These are phyloP conservation scores for Orychophragmus violaceus DNA, from an alignment of 345 rosid genomes.

Conservation along the genomic window DNA sequence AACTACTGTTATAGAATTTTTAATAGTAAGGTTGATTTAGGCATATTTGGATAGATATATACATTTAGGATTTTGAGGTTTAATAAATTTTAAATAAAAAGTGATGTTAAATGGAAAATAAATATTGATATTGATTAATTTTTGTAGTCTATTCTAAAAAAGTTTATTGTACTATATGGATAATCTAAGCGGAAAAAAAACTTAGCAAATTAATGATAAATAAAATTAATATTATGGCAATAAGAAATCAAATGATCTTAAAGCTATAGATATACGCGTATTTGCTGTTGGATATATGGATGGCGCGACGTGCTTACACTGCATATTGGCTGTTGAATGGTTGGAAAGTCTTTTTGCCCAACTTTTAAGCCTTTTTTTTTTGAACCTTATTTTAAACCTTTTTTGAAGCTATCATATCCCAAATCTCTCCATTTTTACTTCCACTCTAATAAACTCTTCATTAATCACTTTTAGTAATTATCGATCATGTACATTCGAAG, in stretches of 20 bases:
- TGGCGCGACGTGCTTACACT: conserved; percentile 33
- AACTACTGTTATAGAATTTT: no score
- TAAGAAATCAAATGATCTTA: background rate
- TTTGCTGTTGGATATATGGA: background rate
- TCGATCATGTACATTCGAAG: background rate
- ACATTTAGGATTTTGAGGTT: no score
- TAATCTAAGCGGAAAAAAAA: no score
- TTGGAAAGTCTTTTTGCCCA: conserved; percentile 78
- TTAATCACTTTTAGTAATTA: background rate
- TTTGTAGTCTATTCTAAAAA: no score
- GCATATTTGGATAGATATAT: no score
- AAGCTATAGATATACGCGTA: conserved; percentile 4
- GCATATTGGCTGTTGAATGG: conserved; percentile 45
- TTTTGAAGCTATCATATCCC: conserved; percentile 26
- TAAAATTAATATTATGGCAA: background rate
- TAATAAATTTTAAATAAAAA: no score
- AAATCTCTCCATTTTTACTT: background rate
- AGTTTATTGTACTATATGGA: background rate
- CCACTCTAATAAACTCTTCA: background rate
- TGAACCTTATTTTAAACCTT: no score
- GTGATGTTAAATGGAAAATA: no score
- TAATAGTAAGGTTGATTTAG: no score
- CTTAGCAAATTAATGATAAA: background rate
- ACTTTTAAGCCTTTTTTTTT: conserved; percentile 30
- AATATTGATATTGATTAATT: no score